phyloP scores from a whole-genome alignment of 768 basidiomycete genomes.

The Boletus pseudopeckii region DNA sequence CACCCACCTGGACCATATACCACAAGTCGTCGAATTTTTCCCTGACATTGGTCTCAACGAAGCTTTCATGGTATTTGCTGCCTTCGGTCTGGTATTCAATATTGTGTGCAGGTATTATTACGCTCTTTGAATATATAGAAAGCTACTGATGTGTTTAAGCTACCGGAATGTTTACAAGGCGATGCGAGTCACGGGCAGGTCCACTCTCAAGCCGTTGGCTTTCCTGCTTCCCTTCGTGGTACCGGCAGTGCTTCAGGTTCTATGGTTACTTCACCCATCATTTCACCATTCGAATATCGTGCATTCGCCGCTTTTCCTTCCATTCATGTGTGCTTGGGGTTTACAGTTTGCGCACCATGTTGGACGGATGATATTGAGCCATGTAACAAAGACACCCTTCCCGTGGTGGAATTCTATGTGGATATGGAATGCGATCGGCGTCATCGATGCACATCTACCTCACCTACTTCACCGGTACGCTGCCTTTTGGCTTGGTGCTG shows the following conservation, averaged over 20 bases:
- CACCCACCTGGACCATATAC: slow-evolving; percentile 50
- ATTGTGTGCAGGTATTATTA: slow-evolving; percentile 59
- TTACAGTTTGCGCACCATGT: slow-evolving; percentile 87
- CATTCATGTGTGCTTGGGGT: slow-evolving; percentile 93
- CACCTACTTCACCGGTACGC: slow-evolving; percentile 62
- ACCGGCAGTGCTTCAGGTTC: slow-evolving; percentile 65
- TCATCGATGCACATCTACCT: slow-evolving; percentile 79
- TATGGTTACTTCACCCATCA: slow-evolving; percentile 77
- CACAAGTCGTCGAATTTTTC: slow-evolving; percentile 42
- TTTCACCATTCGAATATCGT: slow-evolving; percentile 64
- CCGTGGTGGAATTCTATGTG: slow-evolving; percentile 88
- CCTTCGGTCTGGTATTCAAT: slow-evolving; percentile 70
- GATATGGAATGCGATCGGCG: slow-evolving; percentile 74
- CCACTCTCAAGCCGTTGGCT: slow-evolving; percentile 54
- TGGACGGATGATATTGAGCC: slow-evolving; percentile 88
- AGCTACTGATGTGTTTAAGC: slow-evolving; percentile 35
- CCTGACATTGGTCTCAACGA: slow-evolving; percentile 81
- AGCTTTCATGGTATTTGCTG: slow-evolving; percentile 80
- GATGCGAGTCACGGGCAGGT: slow-evolving; percentile 39
- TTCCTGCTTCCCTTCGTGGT: slow-evolving; percentile 78
- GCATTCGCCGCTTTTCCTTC: slow-evolving; percentile 73
- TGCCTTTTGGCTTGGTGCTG: slow-evolving; percentile 3
- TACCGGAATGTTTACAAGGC: slow-evolving; percentile 80
- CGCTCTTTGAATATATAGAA: not conserved
- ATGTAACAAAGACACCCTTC: slow-evolving; percentile 80